Conservation (phyloP, 139 green algal genomes). For the Chlorella sp. region DNA sequence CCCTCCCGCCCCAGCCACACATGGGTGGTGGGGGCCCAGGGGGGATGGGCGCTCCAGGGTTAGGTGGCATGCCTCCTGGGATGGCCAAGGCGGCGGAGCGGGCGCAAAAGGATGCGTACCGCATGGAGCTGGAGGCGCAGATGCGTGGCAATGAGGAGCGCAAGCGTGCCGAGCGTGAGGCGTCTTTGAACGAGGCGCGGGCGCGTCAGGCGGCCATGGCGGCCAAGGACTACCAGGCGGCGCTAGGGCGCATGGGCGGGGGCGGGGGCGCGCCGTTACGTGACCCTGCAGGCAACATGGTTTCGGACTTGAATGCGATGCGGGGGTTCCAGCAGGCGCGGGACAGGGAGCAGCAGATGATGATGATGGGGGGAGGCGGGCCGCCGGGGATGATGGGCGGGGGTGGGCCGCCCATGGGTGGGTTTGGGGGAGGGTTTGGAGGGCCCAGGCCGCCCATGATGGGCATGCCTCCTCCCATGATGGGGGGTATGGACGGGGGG, state of each 20-base stretch:
- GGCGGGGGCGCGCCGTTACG: constrained; percentile 2
- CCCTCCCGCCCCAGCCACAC: not conserved
- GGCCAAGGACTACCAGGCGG: not conserved
- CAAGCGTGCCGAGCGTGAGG: constrained; percentile 16
- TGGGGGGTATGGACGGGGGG: not conserved
- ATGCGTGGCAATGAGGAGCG: constrained; percentile 23
- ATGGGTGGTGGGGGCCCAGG: too few relatives aligned
- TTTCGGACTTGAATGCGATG: not conserved
- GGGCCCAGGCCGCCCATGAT: not conserved
- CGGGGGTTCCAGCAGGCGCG: not conserved
- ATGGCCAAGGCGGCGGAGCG: not conserved
- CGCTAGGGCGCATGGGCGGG: not conserved
- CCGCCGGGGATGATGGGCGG: not conserved
- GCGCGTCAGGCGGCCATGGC: not conserved
- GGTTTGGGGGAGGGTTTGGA: not conserved
- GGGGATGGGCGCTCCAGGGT: not conserved
- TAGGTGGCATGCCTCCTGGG: not conserved
- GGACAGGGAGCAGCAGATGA: not conserved
- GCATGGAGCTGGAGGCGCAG: constrained; percentile 26
- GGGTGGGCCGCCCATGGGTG: not conserved
- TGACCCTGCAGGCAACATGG: constrained; percentile 2
- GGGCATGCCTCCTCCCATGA: not conserved
- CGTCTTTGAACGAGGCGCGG: constrained; percentile 7
- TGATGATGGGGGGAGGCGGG: not conserved
- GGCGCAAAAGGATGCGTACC: constrained; percentile 21